Evolutionary conservation across 495 filamentous ascomycete species (phyloP).

Genomic region (Barbatosphaeria neglecta): DNA sequence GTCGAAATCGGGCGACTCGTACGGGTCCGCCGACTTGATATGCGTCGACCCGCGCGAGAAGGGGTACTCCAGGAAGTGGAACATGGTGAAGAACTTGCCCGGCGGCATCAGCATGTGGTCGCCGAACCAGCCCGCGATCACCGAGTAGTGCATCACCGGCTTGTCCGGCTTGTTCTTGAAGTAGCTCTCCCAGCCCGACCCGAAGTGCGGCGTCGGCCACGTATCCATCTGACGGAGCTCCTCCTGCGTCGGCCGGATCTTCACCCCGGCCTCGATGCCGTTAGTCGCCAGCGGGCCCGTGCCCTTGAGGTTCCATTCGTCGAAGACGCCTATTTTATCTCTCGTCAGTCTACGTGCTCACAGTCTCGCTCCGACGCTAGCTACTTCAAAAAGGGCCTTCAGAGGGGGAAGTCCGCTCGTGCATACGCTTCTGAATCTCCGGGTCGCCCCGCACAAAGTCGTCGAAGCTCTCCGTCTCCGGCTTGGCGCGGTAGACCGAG

Average conservation of each 20-base stretch:
- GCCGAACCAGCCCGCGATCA: constrained; percentile 56
- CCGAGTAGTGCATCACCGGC: constrained; percentile 73
- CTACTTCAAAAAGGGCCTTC: neutral
- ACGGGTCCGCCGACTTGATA: constrained; percentile 59
- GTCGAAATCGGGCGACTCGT: constrained; percentile 68
- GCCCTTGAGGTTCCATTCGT: constrained; percentile 70
- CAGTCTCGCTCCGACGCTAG: too few relatives aligned
- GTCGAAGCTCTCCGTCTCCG: constrained; percentile 66
- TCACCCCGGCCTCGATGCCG: constrained; percentile 75
- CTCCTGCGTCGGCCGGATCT: constrained; percentile 58
- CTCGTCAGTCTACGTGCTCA: too few relatives aligned
- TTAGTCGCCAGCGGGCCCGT: constrained; percentile 75
- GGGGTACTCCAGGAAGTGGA: constrained; percentile 76
- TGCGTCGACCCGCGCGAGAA: constrained; percentile 67
- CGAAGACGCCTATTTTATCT: constrained; percentile 48
- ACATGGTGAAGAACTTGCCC: constrained; percentile 81
- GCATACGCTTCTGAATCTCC: constrained; percentile 48
- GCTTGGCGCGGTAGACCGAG: constrained; percentile 63
- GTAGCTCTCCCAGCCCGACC: constrained; percentile 62
- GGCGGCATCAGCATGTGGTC: constrained; percentile 62
- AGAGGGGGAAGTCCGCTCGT: neutral
- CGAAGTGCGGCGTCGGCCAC: constrained; percentile 58
- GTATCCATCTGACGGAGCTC: constrained; percentile 57
- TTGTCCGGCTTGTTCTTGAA: constrained; percentile 81
- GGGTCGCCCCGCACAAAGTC: constrained; percentile 69